Conservation (phyloP, 305 asterid species). For the Coffea humblotiana region DNA sequence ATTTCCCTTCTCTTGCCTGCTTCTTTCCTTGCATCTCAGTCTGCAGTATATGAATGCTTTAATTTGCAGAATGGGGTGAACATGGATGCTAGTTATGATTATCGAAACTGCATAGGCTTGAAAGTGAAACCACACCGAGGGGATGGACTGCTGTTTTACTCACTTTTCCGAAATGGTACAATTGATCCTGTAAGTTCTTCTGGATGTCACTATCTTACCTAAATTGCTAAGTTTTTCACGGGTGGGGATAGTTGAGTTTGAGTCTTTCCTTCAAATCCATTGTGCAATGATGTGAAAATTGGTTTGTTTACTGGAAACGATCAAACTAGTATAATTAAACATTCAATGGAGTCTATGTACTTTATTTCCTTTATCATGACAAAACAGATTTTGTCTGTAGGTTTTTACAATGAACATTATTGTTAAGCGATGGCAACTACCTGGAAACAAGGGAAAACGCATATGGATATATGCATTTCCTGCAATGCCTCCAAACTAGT, state of each 20-base stretch:
- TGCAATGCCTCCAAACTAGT: not conserved
- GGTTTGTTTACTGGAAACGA: not conserved
- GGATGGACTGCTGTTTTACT: constrained; percentile 93
- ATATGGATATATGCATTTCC: not conserved
- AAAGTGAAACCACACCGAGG: constrained; percentile 89
- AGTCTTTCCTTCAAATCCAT: not conserved
- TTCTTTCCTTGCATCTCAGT: not conserved
- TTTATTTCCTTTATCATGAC: not conserved
- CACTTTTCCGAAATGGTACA: constrained; percentile 83
- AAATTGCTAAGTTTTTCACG: not conserved
- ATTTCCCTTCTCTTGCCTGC: not conserved
- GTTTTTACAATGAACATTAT: not conserved
- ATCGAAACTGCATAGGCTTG: constrained; percentile 63
- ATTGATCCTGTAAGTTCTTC: constrained; percentile 70
- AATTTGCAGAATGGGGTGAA: constrained; percentile 64
- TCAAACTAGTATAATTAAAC: not conserved
- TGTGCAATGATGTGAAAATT: not conserved
- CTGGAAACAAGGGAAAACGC: not conserved
- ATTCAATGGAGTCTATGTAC: not conserved
- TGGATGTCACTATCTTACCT: constrained; percentile 9
- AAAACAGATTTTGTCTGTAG: not conserved
- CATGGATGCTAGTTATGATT: constrained; percentile 68
- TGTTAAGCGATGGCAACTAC: not conserved
- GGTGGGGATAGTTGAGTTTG: not conserved
- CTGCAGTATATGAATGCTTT: constrained; percentile 19